Conservation (phyloP, 495 filamentous ascomycete genomes). For the Talaromyces thailandensis region DNA sequence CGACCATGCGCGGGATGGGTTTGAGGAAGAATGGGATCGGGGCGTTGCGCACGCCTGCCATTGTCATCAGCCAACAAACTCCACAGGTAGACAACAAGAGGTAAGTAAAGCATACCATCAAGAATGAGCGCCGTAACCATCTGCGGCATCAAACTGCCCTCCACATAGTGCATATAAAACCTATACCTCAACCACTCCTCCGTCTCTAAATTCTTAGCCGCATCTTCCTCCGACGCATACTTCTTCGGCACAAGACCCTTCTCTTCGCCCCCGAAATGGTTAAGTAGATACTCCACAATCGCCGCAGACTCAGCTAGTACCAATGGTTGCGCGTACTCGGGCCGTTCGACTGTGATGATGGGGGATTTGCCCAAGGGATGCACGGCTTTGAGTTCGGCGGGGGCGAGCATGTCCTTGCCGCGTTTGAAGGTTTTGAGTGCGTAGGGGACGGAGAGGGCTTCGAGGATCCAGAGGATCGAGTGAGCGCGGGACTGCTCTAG, state of each 20-base stretch:
- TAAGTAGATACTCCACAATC: slow-evolving; percentile 73
- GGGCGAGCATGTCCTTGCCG: slow-evolving; percentile 50
- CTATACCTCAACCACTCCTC: slow-evolving; percentile 70
- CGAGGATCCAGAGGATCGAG: slow-evolving; percentile 81
- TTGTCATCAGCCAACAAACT: background rate
- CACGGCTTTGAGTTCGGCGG: slow-evolving; percentile 60
- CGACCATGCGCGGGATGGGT: slow-evolving; percentile 60
- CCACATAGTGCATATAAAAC: slow-evolving; percentile 74
- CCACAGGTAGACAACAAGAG: slow-evolving; percentile 3
- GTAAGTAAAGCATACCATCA: slow-evolving; percentile 30
- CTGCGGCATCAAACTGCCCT: slow-evolving; percentile 70
- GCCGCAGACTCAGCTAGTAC: slow-evolving; percentile 72
- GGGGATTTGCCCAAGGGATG: slow-evolving; percentile 86
- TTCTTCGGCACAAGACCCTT: slow-evolving; percentile 53
- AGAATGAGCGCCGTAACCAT: slow-evolving; percentile 51
- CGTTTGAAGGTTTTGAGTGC: slow-evolving; percentile 69
- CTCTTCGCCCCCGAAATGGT: slow-evolving; percentile 52
- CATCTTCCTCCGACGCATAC: slow-evolving; percentile 40
- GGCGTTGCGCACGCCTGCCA: slow-evolving; percentile 49
- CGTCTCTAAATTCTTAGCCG: slow-evolving; percentile 54
- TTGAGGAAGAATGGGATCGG: slow-evolving; percentile 79
- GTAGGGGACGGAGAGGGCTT: slow-evolving; percentile 73
- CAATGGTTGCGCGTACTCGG: slow-evolving; percentile 38
- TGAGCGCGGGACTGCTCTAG: slow-evolving; percentile 73
- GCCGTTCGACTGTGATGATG: slow-evolving; percentile 50